A percentile compares a stretch with the other conserved stretches of the same genome.
phyloP scores from a whole-genome alignment of 805 yeast genomes.

The Cyberlindnera saturnus region DNA sequence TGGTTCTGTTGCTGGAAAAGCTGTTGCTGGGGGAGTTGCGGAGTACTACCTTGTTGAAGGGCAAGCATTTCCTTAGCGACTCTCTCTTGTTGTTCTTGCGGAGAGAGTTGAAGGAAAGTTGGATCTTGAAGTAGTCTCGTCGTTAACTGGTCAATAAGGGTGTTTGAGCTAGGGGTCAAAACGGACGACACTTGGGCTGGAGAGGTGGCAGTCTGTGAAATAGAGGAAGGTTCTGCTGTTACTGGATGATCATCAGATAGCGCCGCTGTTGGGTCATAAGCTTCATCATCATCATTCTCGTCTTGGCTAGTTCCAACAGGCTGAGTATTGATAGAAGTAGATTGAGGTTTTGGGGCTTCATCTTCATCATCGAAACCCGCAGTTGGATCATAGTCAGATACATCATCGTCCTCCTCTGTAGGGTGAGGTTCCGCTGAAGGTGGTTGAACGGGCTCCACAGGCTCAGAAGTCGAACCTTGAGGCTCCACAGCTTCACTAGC shows the following conservation, averaged over 20 bases:
- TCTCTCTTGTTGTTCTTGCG: conserved; percentile 28
- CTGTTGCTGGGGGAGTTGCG: conserved; percentile 20
- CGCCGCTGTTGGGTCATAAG: conserved; percentile 13
- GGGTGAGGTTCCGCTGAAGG: neutral
- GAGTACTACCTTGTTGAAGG: conserved; percentile 26
- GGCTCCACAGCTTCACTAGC: neutral
- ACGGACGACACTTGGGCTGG: neutral
- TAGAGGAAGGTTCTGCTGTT: conserved; percentile 1
- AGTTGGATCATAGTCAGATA: conserved; percentile 8
- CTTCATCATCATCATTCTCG: conserved; percentile 13
- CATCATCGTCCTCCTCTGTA: conserved; percentile 11
- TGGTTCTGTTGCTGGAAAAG: neutral
- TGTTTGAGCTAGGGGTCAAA: neutral
- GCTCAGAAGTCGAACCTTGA: neutral
- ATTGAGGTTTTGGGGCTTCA: neutral
- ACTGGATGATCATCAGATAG: conserved; percentile 12
- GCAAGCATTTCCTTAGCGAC: conserved; percentile 26
- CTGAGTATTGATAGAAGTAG: neutral
- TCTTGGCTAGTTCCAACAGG: neutral
- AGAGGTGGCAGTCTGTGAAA: conserved; percentile 1
- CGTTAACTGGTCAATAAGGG: conserved; percentile 7
- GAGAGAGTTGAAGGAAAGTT: conserved; percentile 28
- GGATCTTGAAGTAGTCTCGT: conserved; percentile 27
- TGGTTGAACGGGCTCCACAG: conserved; percentile 2
- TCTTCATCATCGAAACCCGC: neutral